Evolutionary conservation across 495 filamentous ascomycete species (phyloP).

Genomic region (Pseudevernia furfuracea): DNA sequence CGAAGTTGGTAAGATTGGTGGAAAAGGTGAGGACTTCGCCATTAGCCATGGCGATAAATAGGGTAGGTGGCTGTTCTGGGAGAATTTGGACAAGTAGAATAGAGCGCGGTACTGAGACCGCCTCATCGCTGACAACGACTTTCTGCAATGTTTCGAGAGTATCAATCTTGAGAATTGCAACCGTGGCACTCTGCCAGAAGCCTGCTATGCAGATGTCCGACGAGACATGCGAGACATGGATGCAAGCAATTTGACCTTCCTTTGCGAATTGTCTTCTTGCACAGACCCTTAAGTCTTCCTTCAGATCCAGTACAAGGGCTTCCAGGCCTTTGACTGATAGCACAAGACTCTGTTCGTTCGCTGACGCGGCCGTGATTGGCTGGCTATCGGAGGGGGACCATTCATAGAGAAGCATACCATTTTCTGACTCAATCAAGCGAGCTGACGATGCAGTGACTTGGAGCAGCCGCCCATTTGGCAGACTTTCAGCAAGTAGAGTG

Average conservation of each 20-base stretch:
- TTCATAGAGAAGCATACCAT: conserved; percentile 56
- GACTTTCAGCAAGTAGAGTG: conserved; percentile 63
- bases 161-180: conserved; percentile 60
- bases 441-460: conserved; percentile 68
- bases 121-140: conserved; percentile 49
- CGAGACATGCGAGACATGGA: conserved; percentile 51
- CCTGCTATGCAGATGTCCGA: conserved; percentile 61
- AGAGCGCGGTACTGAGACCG: conserved; percentile 70
- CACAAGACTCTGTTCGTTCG: conserved; percentile 59
- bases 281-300: conserved; percentile 46
- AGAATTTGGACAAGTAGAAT: conserved; percentile 71
- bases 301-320: conserved; percentile 59
- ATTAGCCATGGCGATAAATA: conserved; percentile 92
- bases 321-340: conserved; percentile 63
- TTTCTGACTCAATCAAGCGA: conserved; percentile 58
- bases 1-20: conserved; percentile 49
- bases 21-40: conserved; percentile 83
- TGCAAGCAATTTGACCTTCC: conserved; percentile 72
- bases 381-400: conserved; percentile 55
- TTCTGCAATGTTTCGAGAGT: conserved; percentile 56
- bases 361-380: conserved; percentile 69
- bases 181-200: conserved; percentile 70
- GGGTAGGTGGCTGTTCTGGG: conserved; percentile 52
- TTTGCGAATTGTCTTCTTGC: conserved; percentile 51
- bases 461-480: conserved; percentile 55